Evolutionary conservation across 768 basidiomycete genomes (phyloP).

Genomic region (Lentinula guzmanii): DNA sequence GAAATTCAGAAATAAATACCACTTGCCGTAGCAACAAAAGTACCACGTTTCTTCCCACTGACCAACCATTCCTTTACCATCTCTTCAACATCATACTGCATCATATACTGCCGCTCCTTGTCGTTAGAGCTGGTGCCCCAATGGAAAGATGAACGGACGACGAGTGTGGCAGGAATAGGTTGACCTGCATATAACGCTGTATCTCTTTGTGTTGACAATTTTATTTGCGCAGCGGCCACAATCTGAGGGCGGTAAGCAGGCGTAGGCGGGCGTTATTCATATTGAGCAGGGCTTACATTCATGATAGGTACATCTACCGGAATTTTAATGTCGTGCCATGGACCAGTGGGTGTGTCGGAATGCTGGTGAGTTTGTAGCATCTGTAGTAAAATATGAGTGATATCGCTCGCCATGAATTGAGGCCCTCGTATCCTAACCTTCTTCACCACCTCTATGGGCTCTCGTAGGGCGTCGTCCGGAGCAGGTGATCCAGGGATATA

Average conservation of each 20-base stretch:
- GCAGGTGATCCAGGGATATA: slow-evolving; percentile 39
- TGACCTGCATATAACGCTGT: slow-evolving; percentile 77
- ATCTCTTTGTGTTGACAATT: slow-evolving; percentile 40
- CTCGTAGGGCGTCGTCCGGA: slow-evolving; percentile 21
- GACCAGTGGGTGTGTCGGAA: slow-evolving; percentile 28
- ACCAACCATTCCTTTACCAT: slow-evolving; percentile 83
- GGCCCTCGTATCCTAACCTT: slow-evolving; percentile 17
- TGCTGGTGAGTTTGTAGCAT: slow-evolving; percentile 37
- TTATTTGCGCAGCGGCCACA: slow-evolving; percentile 53
- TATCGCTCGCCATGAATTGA: neutral
- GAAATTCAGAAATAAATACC: neutral
- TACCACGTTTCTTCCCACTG: slow-evolving; percentile 82
- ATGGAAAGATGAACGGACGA: slow-evolving; percentile 67
- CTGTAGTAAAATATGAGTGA: slow-evolving; percentile 16
- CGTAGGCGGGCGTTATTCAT: neutral
- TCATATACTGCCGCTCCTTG: slow-evolving; percentile 35
- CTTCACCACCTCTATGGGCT: slow-evolving; percentile 24
- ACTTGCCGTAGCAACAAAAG: slow-evolving; percentile 68
- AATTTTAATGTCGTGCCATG: slow-evolving; percentile 74
- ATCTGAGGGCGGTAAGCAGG: slow-evolving; percentile 40
- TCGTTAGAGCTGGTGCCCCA: slow-evolving; percentile 55
- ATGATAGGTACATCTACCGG: slow-evolving; percentile 83
- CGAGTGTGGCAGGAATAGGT: slow-evolving; percentile 65
- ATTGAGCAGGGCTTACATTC: slow-evolving; percentile 47
- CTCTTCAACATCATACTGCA: slow-evolving; percentile 82